Base-by-base conservation (phyloP, 2,329 filamentous ascomycete genomes). In the Hysterium pulicare region DNA sequence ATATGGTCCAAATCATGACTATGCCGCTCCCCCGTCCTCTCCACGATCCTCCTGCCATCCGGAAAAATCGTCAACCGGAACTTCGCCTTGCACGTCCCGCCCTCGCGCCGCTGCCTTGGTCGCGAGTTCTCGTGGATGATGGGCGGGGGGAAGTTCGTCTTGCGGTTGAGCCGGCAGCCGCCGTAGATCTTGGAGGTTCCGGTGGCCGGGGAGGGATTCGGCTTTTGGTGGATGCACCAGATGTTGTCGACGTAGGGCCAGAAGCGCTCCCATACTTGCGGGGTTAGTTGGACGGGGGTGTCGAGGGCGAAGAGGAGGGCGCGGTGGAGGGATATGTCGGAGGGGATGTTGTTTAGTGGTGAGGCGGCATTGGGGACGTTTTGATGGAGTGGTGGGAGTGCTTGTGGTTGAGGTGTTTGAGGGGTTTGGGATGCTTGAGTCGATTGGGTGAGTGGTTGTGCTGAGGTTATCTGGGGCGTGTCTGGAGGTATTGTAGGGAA, bases 221-320 rank as follows among this genome's bases (percentile, higher is more conserved):
- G 42, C 26, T 45, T 47, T 34, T 50, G 48, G 30, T 55, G 48
- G 16, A 50, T n/a, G 33, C 49, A 54, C 53, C 50, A 54, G 15
- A 54, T 43, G 38, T 56, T 54, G 33, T 56, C 51, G 23, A 56
- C 48, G 44, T 39, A 56, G 20, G 51, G 49, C 51, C 51, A 55
- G 46, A 48, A 56, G 9, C 34, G 31, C 11, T 46, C 40, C 49
- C 47, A 56, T 8, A 48, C 49, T 17, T 42, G 38, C 23, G 43
- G 33, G n/a, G 49, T 48, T 33, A 54, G 47, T 21, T 48, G 41
- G 32, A 54, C 49, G 22, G 51, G 47, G 10, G 45, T 47, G 21
- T 51, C 51, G 33, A 56, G 47, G 26, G 45, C 44, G 44, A 53
- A 56, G 33, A 54, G 42, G 6, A 44, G 42, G 10, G 32, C 33